Conservation (phyloP, 257 asterid genomes). For the Rhazya stricta region DNA sequence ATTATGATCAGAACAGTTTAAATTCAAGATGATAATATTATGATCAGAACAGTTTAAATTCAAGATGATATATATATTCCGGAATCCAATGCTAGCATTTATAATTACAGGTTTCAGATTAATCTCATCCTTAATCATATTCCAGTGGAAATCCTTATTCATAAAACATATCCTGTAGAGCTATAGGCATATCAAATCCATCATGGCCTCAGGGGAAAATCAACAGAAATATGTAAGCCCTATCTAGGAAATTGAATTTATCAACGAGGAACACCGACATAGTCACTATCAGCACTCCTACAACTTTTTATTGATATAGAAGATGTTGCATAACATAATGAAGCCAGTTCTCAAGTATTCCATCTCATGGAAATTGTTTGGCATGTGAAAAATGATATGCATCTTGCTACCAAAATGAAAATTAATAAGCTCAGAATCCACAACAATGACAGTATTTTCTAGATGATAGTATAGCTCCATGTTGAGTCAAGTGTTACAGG, state of each 20-base stretch:
- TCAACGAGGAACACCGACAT: neutral
- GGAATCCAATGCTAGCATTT: neutral
- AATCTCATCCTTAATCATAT: neutral
- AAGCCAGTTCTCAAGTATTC: neutral
- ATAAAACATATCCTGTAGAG: neutral
- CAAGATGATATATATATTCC: neutral
- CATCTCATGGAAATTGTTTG: neutral
- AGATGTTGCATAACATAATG: neutral
- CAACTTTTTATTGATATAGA: neutral
- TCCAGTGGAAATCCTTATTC: neutral
- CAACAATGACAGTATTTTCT: neutral
- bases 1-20: neutral
- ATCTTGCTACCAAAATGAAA: neutral
- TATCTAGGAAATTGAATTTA: neutral
- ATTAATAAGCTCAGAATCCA: neutral
- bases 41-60: neutral
- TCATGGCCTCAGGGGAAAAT: neutral
- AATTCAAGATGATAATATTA: neutral
- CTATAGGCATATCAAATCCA: neutral
- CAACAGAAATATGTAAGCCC: neutral
- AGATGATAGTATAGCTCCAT: neutral
- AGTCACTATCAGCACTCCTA: neutral
- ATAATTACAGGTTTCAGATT: neutral
- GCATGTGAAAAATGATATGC: conserved; percentile 14
- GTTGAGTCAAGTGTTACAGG: neutral